Evolutionary conservation across 305 asterid species (phyloP).

Genomic region (Fraxinus xanthoxyloides): DNA sequence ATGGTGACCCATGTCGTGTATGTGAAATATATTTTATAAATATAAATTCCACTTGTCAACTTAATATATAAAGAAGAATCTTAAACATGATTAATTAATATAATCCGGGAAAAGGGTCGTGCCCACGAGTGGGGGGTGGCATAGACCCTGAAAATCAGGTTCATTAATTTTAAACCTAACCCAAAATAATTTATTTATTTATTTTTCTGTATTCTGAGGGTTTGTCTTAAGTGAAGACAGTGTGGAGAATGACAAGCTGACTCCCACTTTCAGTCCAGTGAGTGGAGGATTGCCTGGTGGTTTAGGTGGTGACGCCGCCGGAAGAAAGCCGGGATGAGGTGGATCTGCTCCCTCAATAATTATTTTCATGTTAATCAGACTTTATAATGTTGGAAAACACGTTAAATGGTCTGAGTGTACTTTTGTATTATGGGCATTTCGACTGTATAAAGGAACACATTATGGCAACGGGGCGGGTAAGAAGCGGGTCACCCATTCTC

Average conservation of each 20-base stretch:
- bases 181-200: not conserved
- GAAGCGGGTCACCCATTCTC: too few species aligned
- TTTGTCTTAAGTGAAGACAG: conserved; percentile 46
- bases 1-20: conserved; percentile 56
- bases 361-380: conserved; percentile 5
- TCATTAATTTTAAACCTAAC: conserved; percentile 26
- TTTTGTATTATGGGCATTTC: not conserved
- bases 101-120: conserved; percentile 50
- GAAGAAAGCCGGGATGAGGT: conserved; percentile 32
- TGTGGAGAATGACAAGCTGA: conserved; percentile 44
- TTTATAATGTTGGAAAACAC: conserved; percentile 30
- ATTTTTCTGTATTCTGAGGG: conserved; percentile 21
- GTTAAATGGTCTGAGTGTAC: not conserved
- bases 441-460: not conserved
- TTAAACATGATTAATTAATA: conserved; percentile 16
- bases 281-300: conserved; percentile 38
- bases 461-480: too few species aligned
- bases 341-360: conserved; percentile 26
- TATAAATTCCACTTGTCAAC: conserved; percentile 30
- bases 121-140: conserved; percentile 61
- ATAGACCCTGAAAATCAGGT: conserved; percentile 51
- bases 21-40: not conserved
- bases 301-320: conserved; percentile 33
- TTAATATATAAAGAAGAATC: conserved; percentile 37
- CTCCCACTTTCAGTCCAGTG: conserved; percentile 40